Conservation (phyloP, 495 filamentous ascomycete genomes). For the Thozetella sp. region DNA sequence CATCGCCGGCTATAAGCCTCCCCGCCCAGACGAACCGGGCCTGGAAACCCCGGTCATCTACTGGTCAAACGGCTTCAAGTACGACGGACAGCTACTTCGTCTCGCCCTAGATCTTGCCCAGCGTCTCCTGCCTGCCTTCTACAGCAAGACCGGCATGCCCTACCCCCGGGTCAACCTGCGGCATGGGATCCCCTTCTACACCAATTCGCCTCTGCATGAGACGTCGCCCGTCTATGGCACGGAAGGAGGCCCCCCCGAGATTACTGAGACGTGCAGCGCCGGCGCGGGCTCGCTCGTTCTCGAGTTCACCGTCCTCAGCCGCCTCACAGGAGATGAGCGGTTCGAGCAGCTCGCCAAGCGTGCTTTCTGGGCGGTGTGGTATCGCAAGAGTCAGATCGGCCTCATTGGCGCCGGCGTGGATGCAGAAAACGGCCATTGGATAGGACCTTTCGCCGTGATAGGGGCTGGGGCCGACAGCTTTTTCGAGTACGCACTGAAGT, state of each 20-base stretch:
- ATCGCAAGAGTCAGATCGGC: constrained; percentile 78
- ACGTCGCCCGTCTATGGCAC: constrained; percentile 24
- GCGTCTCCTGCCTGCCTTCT: constrained; percentile 87
- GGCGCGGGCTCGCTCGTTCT: constrained; percentile 92
- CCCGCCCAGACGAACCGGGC: constrained; percentile 27
- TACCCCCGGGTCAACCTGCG: constrained; percentile 95
- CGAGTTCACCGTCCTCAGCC: constrained; percentile 88
- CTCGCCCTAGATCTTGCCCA: constrained; percentile 82
- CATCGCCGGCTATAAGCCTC: constrained; percentile 72
- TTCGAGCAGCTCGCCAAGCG: constrained; percentile 89
- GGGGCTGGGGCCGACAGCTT: constrained; percentile 97
- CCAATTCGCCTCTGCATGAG: constrained; percentile 72
- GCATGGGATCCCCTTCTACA: constrained; percentile 87
- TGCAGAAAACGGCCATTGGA: constrained; percentile 89
- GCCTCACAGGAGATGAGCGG: constrained; percentile 81
- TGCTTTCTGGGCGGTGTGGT: constrained; percentile 96
- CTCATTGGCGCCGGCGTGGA: constrained; percentile 93
- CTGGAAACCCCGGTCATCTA: constrained; percentile 53
- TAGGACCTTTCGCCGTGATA: constrained; percentile 83
- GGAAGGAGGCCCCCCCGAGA: constrained; percentile 56
- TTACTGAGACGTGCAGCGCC: constrained; percentile 95
- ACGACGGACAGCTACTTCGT: constrained; percentile 86
- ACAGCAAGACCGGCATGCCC: constrained; percentile 84
- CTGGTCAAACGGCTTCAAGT: constrained; percentile 80
- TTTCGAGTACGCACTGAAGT: constrained; percentile 96